These are phyloP conservation scores for Striga hermonthica DNA, from an alignment of 305 asterid species.

Conservation along the genomic window DNA sequence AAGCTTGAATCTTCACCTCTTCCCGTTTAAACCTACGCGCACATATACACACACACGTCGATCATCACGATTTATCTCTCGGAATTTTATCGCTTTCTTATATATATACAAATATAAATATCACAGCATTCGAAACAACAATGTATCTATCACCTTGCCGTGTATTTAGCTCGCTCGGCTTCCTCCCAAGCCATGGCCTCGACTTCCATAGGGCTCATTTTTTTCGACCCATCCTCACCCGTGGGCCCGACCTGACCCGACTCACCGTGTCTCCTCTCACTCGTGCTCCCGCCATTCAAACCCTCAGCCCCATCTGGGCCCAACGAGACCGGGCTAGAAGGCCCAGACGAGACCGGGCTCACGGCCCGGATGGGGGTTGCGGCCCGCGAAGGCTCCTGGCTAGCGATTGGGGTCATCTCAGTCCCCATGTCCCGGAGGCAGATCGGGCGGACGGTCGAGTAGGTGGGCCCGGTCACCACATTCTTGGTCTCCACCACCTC, in stretches of 20 bases:
- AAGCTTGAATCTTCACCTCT: conserved; percentile 86
- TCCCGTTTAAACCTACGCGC: conserved; percentile 67
- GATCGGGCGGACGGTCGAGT: conserved; percentile 47
- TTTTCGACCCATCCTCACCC: conserved; percentile 34
- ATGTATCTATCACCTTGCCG: conserved; percentile 58
- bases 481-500: conserved; percentile 44
- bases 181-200: conserved; percentile 94
- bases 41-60: too few relatives aligned
- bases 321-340: conserved; percentile 43
- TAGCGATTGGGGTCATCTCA: conserved; percentile 82
- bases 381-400: conserved; percentile 83
- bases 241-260: conserved; percentile 31
- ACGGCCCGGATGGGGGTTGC: conserved; percentile 72
- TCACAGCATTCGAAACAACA: neutral
- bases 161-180: conserved; percentile 87
- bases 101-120: too few relatives aligned
- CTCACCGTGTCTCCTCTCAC: conserved; percentile 33
- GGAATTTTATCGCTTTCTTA: too few relatives aligned
- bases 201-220: conserved; percentile 61
- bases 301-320: conserved; percentile 38
- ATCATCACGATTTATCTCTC: too few relatives aligned
- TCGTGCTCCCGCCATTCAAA: conserved; percentile 31
- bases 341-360: conserved; percentile 49
- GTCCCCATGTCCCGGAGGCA: conserved; percentile 93
- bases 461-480: conserved; percentile 37